Evolutionary conservation across 2,329 filamentous ascomycete genomes (phyloP), one percentile per base, ranked within the genome.

Genomic region (Monilinia vaccinii-corymbosi): DNA sequence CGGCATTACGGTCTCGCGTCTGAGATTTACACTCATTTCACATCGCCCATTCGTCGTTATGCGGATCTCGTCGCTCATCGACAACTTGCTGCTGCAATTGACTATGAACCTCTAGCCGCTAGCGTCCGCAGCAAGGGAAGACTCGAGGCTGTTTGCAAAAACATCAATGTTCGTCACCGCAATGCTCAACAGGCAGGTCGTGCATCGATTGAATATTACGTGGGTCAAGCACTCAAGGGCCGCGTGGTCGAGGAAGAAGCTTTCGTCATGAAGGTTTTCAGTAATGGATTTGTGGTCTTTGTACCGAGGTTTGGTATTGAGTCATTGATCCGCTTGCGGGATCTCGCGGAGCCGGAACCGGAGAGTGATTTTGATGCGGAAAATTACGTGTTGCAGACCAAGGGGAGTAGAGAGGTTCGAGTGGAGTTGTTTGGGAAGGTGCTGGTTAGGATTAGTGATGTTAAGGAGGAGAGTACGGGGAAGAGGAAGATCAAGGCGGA

Each of bases 1-100:
- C 85, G 91, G 56, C 95, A 99, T 76, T 99, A 99, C 74, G 94
- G 94, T 67, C 85, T 99, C 40, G 95, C 95, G 0, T 91, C 88
- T 4, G 89, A 95, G 70, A 99, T 99, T 72, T 99, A 99, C 78
- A 99, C 94, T 2, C 94, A 99, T 74, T 99, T 99, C 76, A 99
- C 94, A 0, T 95, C 89, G 4, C 95, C 94, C 4, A 99, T 99
- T 72, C 89, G 94, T 61, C 89, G 95, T 34, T 99, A 99, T 73
- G 93, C 93, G n/a, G 94, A 99, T 77, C 82, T 99, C 3, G 85
- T 96, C 60, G 93, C 91, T 6, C 93, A 99, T 74, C 83, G 93
- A 16, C 94, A 99, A 77, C 86, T 99, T 56, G 93, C 94, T 0
- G 93, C 94, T 11, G 92, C 94, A 34, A 97, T 99, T 70, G 89